Evolutionary conservation across 148 eudicot species (phyloP), one percentile per base, ranked within the genome.

Genomic region (Rhododendron henanense): DNA sequence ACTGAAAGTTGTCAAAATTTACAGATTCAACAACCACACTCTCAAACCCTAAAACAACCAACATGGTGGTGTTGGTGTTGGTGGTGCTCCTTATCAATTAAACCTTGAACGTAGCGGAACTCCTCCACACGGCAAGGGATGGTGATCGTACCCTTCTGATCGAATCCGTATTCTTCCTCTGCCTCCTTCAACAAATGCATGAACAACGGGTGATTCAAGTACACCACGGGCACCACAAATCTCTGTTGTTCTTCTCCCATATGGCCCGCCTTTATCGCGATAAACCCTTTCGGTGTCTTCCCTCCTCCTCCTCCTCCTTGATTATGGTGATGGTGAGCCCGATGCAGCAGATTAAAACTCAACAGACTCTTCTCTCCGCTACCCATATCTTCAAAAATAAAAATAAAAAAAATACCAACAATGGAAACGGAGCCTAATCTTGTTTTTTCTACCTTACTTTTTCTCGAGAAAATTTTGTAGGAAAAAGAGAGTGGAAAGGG

Each of bases 161-260:
- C 89, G 51, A 93, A 93, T 2, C 95, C 95, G 13, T 90, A 92
- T 79, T 88, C 95, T 2, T 93, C 93, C 73, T 93, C 95, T 2
- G 93, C 93, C 67, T 91, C 95, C 74, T 92, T 93, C 7, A 93
- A 87, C 45, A 93, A 86, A 55, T 84, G 78, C 89, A 88, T 48
- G 84, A 93, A 93, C 44, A 93, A 63, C 0, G 93, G 95, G 57
- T 93, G 95, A 25, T 92, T 92, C 25, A 93, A 89, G 85, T 92
- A 91, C 1, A 87, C 87, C 18, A 93, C 89, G 0, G 95, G 95
- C 25, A 93, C 87, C 14, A 93, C 91, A 39, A 93, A 88, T 33
- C 93, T 85, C 77, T 90, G 86, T 31, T 88, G 90, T 81, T 90
- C 92, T 73, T 90, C 95, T 0, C 61, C 85, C 2, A 81, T 83